These are phyloP conservation scores for Metschnikowia dekortorum DNA, from an alignment of 805 yeast genomes.

Conservation along the genomic window DNA sequence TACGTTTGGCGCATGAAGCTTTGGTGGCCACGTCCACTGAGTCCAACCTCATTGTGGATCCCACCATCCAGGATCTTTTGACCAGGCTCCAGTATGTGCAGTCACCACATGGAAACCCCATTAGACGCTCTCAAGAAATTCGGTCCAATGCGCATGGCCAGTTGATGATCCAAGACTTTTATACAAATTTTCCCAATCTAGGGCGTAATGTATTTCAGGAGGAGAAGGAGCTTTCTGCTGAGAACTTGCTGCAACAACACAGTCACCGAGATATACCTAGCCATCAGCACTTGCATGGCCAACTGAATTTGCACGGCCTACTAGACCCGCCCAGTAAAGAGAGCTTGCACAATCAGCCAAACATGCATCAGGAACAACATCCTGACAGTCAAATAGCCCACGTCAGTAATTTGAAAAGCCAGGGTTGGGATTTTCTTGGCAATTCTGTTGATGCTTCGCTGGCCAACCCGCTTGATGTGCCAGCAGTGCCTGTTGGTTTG, in stretches of 20 bases:
- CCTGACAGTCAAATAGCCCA: constrained; percentile 1
- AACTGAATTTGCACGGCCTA: background rate
- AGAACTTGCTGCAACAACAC: background rate
- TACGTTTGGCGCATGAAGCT: constrained; percentile 60
- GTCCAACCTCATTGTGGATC: constrained; percentile 47
- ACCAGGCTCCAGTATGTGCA: constrained; percentile 55
- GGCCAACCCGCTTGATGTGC: constrained; percentile 1
- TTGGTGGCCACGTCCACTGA: constrained; percentile 47
- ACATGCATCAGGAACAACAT: background rate
- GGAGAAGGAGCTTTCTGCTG: constrained; percentile 2
- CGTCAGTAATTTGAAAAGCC: constrained; percentile 16
- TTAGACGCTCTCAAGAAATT: constrained; percentile 28
- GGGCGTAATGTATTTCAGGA: constrained; percentile 36
- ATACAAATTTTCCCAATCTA: constrained; percentile 40
- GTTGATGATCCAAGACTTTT: constrained; percentile 39
- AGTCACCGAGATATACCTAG: background rate
- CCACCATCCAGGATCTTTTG: constrained; percentile 57
- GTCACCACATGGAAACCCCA: constrained; percentile 55
- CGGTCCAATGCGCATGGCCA: constrained; percentile 38
- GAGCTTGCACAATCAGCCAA: background rate
- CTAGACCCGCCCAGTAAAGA: background rate
- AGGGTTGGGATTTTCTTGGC: constrained; percentile 31
- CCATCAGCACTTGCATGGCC: background rate
- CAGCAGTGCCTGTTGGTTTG: background rate
- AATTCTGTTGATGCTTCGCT: constrained; percentile 2